Percentiles rank a stretch among this genome's conserved stretches.
These are phyloP conservation scores for Toxicodendron radicans DNA, from an alignment of 345 rosid genomes.

Conservation along the genomic window DNA sequence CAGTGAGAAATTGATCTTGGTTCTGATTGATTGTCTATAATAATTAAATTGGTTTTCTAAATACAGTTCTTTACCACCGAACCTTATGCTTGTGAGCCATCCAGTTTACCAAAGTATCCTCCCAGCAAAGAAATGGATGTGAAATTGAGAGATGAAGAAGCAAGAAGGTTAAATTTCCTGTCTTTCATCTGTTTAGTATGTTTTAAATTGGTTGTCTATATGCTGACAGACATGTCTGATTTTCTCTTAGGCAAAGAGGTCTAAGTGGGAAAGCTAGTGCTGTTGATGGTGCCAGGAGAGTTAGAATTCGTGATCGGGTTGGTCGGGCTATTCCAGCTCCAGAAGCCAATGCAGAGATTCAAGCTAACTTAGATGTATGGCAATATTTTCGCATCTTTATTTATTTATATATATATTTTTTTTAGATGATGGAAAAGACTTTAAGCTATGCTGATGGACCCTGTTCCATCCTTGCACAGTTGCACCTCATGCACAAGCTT, in stretches of 20 bases:
- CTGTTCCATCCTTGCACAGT: not conserved
- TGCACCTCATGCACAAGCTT: conserved; percentile 1
- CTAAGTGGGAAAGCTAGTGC: conserved; percentile 48
- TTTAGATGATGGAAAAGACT: not conserved
- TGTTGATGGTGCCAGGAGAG: conserved; percentile 57
- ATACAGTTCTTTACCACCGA: conserved; percentile 77
- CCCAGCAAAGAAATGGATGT: conserved; percentile 93
- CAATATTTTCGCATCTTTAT: not conserved
- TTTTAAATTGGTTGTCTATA: conserved; percentile 13
- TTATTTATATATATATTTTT: not conserved
- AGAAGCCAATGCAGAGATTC: conserved; percentile 87
- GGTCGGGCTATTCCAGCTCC: conserved; percentile 78
- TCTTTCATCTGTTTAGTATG: conserved; percentile 17
- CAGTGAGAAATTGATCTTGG: conserved; percentile 7
- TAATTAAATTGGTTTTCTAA: conserved; percentile 21
- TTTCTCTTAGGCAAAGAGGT: conserved; percentile 53
- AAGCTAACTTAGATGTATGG: conserved; percentile 61
- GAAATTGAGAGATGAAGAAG: conserved; percentile 75
- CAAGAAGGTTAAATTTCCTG: conserved; percentile 58
- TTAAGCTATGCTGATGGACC: not conserved
- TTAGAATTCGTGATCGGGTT: conserved; percentile 47
- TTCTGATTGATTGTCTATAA: conserved; percentile 11
- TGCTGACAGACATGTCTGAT: conserved; percentile 26
- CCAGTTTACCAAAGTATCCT: conserved; percentile 84
- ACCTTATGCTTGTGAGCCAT: conserved; percentile 82